phyloP scores from a whole-genome alignment of 768 basidiomycete species.

The Suillus ampliporus region DNA sequence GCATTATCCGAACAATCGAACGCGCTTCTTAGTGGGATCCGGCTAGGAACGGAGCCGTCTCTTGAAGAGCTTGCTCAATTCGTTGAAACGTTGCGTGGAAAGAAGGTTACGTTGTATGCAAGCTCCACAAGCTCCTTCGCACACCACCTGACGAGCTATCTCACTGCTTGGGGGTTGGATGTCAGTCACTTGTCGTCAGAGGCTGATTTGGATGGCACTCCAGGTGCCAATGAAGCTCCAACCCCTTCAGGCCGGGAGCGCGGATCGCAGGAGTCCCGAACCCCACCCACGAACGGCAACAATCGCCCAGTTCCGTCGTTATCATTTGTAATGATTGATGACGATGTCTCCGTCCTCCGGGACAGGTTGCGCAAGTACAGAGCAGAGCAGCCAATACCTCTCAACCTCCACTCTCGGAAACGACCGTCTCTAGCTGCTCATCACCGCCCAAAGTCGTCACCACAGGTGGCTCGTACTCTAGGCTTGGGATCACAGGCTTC shows the following conservation, averaged over 20 bases:
- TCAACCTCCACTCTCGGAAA: slow-evolving; percentile 55
- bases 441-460: slow-evolving; percentile 81
- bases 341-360: slow-evolving; percentile 82
- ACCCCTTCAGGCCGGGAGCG: slow-evolving; percentile 12
- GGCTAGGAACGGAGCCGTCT: slow-evolving; percentile 72
- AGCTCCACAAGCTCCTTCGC: slow-evolving; percentile 89
- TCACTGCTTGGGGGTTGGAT: slow-evolving; percentile 96
- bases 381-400: slow-evolving; percentile 50
- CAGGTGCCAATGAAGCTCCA: slow-evolving; percentile 18
- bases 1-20: slow-evolving; percentile 54
- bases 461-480: slow-evolving; percentile 69
- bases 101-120: slow-evolving; percentile 84
- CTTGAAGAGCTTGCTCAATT: slow-evolving; percentile 80
- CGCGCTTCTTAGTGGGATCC: slow-evolving; percentile 53
- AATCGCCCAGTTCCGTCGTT: slow-evolving; percentile 33
- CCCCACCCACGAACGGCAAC: slow-evolving; percentile 25
- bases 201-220: slow-evolving; percentile 50
- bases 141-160: slow-evolving; percentile 89
- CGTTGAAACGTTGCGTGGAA: slow-evolving; percentile 81
- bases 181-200: slow-evolving; percentile 79
- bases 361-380: slow-evolving; percentile 74
- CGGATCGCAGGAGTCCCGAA: slow-evolving; percentile 24
- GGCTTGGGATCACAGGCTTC: slow-evolving; percentile 39
- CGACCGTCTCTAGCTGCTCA: slow-evolving; percentile 70
- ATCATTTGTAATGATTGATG: slow-evolving; percentile 92